Base-by-base conservation (phyloP, 2,329 filamentous ascomycete genomes). In the Tolypocladium tundrense region DNA sequence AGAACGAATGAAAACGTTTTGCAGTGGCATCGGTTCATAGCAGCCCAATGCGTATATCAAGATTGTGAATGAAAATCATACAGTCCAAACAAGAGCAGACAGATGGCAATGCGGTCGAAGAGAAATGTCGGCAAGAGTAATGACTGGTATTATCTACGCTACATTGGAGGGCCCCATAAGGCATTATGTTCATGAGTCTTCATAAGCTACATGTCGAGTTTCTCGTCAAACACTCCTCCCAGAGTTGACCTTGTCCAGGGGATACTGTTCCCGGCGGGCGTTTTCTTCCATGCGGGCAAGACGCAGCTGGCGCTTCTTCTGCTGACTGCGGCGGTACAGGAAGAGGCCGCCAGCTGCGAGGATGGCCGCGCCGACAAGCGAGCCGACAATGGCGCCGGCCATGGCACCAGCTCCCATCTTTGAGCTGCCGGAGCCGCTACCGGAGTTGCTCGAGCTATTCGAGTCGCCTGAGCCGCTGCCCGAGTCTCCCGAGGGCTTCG, bases 401-500 rank as follows among this genome's bases (percentile, higher is more conserved):
- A 55, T 52, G 45, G 53, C 53, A 3, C 57, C 57, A 45, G 41
- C n/a, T 16, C 53, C 21, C 43, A 58, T 19, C 43, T 54, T 42
- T 16, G 54, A 50, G 13, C 43, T 24, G 3, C 21, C 19, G 3
- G n/a, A 21, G 41, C n/a, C 4, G n/a, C n/a, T 11, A 16, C 16
- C 31, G 5, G 50, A 35, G 3, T 9, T 35, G 19, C 11, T 37
- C 8, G 33, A 21, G 19, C 1, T 21, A 39, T 19, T 19, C 43
- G 55, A 50, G 37, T 33, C 19, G 35, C 16, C 16, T 1, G 33
- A 40, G 10, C 21, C 21, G n/a, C 35, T 24, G 21, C 68, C 68
- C 56, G 63, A 63, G 13, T 4, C 16, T 3, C 45, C 16, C 24
- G 42, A 61, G 64, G 24, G 65, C 62, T 27, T 66, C 63, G 27